phyloP scores from a whole-genome alignment of 352 stramenopile genomes.

The Phytophthora sp. region DNA sequence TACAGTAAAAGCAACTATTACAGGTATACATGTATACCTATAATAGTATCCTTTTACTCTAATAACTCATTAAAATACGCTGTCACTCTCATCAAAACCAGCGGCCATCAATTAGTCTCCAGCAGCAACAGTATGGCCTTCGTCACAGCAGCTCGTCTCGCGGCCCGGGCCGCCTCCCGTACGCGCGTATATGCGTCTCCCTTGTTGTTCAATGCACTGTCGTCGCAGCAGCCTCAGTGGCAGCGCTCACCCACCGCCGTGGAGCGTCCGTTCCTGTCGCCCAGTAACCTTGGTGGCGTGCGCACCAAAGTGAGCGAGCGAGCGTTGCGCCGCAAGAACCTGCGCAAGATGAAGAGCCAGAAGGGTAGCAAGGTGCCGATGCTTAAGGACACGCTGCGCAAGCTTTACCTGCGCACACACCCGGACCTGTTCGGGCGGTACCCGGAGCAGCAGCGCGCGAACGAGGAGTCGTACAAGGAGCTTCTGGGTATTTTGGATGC shows the following conservation, averaged over 20 bases:
- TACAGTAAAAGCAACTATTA: too few relatives aligned
- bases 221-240: conserved; percentile 4
- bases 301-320: conserved; percentile 79
- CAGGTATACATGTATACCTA: too few relatives aligned
- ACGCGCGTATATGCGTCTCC: conserved; percentile 13
- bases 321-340: conserved; percentile 70
- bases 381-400: conserved; percentile 81
- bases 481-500: conserved; percentile 81
- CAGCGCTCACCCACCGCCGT: conserved; percentile 1
- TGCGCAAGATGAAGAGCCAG: conserved; percentile 78
- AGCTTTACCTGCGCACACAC: conserved; percentile 84
- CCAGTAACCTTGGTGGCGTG: conserved; percentile 32
- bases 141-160: conserved; percentile 14
- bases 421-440: conserved; percentile 80
- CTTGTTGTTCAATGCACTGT: conserved; percentile 11
- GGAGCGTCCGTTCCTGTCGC: conserved; percentile 32
- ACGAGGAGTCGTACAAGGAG: conserved; percentile 84
- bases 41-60: too few relatives aligned
- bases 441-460: conserved; percentile 63
- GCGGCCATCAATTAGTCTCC: conserved; percentile 15
- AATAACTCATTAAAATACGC: too few relatives aligned
- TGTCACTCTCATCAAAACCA: too few relatives aligned
- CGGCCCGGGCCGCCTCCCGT: conserved; percentile 2
- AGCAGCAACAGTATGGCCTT: conserved; percentile 12
- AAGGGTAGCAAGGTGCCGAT: conserved; percentile 59